Evolutionary conservation across 768 basidiomycete genomes (phyloP).

Genomic region (Boletellus ananiceps): DNA sequence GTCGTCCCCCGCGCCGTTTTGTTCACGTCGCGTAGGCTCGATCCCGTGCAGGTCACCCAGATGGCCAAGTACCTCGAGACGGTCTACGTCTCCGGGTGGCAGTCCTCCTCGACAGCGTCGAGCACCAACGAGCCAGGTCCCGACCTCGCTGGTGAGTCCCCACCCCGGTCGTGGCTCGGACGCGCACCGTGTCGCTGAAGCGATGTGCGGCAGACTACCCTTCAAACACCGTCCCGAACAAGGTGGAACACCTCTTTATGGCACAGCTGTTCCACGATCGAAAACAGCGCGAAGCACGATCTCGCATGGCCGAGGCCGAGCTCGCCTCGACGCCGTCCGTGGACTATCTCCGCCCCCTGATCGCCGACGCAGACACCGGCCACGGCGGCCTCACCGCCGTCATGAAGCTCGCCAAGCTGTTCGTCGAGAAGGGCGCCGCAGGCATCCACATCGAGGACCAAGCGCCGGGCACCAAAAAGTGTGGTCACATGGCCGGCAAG

Average conservation of each 20-base stretch:
- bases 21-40: slow-evolving; percentile 57
- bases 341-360: slow-evolving; percentile 90
- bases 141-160: slow-evolving; percentile 83
- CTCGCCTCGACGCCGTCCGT: slow-evolving; percentile 64
- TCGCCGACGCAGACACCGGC: slow-evolving; percentile 97
- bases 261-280: slow-evolving; percentile 99
- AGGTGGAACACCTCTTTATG: slow-evolving; percentile 97
- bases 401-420: slow-evolving; percentile 98
- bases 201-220: slow-evolving; percentile 69
- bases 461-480: slow-evolving; percentile 96
- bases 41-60: slow-evolving; percentile 96
- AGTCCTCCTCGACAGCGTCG: slow-evolving; percentile 89
- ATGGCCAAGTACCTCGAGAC: slow-evolving; percentile 99
- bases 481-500: slow-evolving; percentile 91
- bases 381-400: slow-evolving; percentile 97
- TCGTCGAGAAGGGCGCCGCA: slow-evolving; percentile 97
- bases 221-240: slow-evolving; percentile 97
- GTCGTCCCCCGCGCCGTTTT: not conserved
- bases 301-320: slow-evolving; percentile 63
- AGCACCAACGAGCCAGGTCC: slow-evolving; percentile 96
- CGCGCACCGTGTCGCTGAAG: slow-evolving; percentile 1
- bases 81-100: slow-evolving; percentile 97
- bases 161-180: no score
- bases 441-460: slow-evolving; percentile 99
- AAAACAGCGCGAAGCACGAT: slow-evolving; percentile 84